Evolutionary conservation across 306 rosid species (phyloP).

Genomic region (Mimosa pudica): DNA sequence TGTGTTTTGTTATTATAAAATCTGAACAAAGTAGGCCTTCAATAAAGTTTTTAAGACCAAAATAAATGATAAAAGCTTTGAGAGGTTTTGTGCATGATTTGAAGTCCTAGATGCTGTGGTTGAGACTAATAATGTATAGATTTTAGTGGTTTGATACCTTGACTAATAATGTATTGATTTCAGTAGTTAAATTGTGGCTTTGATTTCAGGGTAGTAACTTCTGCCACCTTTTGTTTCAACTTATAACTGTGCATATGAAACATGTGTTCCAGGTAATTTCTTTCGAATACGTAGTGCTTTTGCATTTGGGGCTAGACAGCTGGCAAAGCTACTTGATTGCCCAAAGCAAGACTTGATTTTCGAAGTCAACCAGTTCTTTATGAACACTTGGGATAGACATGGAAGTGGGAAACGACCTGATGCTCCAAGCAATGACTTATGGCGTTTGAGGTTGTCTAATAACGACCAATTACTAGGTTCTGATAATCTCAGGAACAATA

Average conservation of each 20-base stretch:
- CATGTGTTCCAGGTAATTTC: constrained; percentile 78
- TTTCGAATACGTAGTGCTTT: constrained; percentile 99
- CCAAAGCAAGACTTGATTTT: constrained; percentile 66
- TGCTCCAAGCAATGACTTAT: constrained; percentile 71
- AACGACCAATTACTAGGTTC: constrained; percentile 54
- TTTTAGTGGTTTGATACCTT: too few species aligned
- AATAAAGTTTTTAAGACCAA: background rate
- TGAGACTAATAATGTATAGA: constrained; percentile 13
- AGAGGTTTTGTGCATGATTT: constrained; percentile 15
- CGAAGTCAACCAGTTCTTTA: constrained; percentile 92
- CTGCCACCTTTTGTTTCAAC: background rate
- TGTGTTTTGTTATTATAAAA: constrained; percentile 8
- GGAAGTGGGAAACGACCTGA: constrained; percentile 97
- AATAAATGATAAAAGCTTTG: constrained; percentile 7
- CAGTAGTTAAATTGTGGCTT: background rate
- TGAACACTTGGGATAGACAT: constrained; percentile 98
- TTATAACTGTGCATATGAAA: constrained; percentile 30
- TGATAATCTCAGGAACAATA: constrained; percentile 53
- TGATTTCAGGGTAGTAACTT: constrained; percentile 17
- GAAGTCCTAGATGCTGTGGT: background rate
- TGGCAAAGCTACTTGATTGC: constrained; percentile 90
- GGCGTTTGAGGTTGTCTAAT: constrained; percentile 53
- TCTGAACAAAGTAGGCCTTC: constrained; percentile 7
- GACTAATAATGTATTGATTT: constrained; percentile 11
- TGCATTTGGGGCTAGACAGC: constrained; percentile 86